Percentiles rank a stretch among this genome's conserved stretches.
Evolutionary conservation across 495 filamentous ascomycete genomes (phyloP).

Genomic region (Talaromyces nanjingensis): DNA sequence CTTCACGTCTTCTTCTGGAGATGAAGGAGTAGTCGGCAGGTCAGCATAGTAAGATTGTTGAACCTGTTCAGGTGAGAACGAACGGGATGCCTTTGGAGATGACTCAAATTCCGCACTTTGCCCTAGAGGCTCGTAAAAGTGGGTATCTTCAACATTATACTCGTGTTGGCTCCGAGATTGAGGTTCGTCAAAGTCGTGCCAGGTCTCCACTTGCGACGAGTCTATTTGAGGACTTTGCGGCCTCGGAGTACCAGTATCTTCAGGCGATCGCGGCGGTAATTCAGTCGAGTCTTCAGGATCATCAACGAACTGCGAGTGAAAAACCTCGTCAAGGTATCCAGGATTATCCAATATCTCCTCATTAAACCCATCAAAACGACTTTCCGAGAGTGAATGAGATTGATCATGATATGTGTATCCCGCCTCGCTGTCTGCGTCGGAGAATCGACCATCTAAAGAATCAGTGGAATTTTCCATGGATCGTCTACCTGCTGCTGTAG

Average conservation of each 20-base stretch:
- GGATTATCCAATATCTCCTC: conserved; percentile 40
- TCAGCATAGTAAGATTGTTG: background rate
- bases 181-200: conserved; percentile 8
- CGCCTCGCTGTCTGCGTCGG: conserved; percentile 34
- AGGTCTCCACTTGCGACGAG: conserved; percentile 1
- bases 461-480: conserved; percentile 26
- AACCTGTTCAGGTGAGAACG: background rate
- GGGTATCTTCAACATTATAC: background rate
- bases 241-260: conserved; percentile 13
- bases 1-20: background rate
- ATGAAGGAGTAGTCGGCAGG: background rate
- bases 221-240: conserved; percentile 11
- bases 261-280: conserved; percentile 2
- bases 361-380: conserved; percentile 20
- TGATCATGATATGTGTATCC: conserved; percentile 21
- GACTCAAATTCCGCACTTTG: background rate
- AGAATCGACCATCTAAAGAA: conserved; percentile 38
- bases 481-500: background rate
- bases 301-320: conserved; percentile 38
- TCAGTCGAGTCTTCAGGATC: conserved; percentile 21
- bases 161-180: background rate
- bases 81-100: background rate
- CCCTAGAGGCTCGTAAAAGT: background rate
- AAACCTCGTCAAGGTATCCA: conserved; percentile 41
- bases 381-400: conserved; percentile 25